Evolutionary conservation across 306 rosid species (phyloP).

Genomic region (Hippophae rhamnoides): DNA sequence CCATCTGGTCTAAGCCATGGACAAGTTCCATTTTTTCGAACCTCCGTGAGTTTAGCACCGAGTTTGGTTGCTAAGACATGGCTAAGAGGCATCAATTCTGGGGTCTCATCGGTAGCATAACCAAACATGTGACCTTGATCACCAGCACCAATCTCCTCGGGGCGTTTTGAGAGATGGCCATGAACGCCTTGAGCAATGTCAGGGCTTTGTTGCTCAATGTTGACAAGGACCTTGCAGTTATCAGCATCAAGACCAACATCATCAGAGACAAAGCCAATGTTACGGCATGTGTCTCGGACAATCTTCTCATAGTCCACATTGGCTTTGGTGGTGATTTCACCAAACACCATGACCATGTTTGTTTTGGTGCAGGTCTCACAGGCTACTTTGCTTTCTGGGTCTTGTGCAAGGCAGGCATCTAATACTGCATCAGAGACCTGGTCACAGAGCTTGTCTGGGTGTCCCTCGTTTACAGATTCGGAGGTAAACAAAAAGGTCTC

Average conservation of each 20-base stretch:
- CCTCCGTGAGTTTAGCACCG: conserved; percentile 59
- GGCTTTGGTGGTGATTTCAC: conserved; percentile 79
- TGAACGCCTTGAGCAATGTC: conserved; percentile 75
- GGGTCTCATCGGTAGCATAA: conserved; percentile 71
- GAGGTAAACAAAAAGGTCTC: conserved; percentile 63
- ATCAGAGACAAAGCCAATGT: conserved; percentile 47
- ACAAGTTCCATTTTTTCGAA: conserved; percentile 76
- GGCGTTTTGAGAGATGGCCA: conserved; percentile 52
- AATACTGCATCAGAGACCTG: conserved; percentile 74
- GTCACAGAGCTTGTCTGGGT: conserved; percentile 81
- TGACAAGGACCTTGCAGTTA: conserved; percentile 65
- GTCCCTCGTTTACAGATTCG: conserved; percentile 77
- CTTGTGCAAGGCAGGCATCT: conserved; percentile 64
- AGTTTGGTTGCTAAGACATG: conserved; percentile 77
- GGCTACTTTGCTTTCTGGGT: conserved; percentile 66
- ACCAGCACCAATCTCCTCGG: conserved; percentile 70
- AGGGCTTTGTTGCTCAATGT: conserved; percentile 75
- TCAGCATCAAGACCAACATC: conserved; percentile 77
- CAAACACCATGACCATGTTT: conserved; percentile 75
- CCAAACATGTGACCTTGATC: conserved; percentile 80
- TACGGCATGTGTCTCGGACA: conserved; percentile 64
- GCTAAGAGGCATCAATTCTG: conserved; percentile 68
- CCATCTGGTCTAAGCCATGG: conserved; percentile 85
- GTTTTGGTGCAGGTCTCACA: conserved; percentile 79
- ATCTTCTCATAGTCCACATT: conserved; percentile 64